phyloP scores from a whole-genome alignment of 495 filamentous ascomycete species.

The Podospora sp. region DNA sequence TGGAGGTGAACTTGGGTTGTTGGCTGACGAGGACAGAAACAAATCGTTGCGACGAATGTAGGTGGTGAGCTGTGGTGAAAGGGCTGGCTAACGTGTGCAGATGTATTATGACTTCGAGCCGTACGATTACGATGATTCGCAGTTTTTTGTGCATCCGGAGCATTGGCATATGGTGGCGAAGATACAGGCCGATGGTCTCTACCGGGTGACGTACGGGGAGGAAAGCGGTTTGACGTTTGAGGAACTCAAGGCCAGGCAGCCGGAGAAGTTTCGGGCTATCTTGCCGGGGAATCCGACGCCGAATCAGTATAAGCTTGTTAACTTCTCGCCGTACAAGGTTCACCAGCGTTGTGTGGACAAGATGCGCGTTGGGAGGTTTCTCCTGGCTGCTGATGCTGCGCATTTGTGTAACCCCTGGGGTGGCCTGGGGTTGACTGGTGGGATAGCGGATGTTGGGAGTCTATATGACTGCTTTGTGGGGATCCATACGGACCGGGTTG shows the following conservation, averaged over 20 bases:
- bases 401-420: conserved; percentile 58
- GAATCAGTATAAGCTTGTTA: conserved; percentile 50
- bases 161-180: conserved; percentile 58
- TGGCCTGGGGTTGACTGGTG: conserved; percentile 56
- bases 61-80: not conserved
- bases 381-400: conserved; percentile 62
- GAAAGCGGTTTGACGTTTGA: conserved; percentile 46
- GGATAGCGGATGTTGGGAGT: conserved; percentile 54
- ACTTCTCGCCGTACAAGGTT: conserved; percentile 55
- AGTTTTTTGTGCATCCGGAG: conserved; percentile 56
- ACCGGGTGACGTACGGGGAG: conserved; percentile 60
- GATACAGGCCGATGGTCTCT: conserved; percentile 57
- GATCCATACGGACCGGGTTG: conserved; percentile 47
- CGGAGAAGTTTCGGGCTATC: conserved; percentile 49
- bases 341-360: conserved; percentile 56
- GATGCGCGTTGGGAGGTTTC: conserved; percentile 52
- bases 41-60: conserved; percentile 65
- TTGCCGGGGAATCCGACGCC: conserved; percentile 58
- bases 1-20: not conserved
- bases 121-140: conserved; percentile 51
- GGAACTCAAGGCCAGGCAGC: conserved; percentile 51
- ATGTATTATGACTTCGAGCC: conserved; percentile 29
- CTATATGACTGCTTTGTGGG: conserved; percentile 54
- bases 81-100: conserved; percentile 3
- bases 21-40: conserved; percentile 27